Conservation (phyloP, 1,139 yeast genomes). For the Blastobotrys indianensis region DNA sequence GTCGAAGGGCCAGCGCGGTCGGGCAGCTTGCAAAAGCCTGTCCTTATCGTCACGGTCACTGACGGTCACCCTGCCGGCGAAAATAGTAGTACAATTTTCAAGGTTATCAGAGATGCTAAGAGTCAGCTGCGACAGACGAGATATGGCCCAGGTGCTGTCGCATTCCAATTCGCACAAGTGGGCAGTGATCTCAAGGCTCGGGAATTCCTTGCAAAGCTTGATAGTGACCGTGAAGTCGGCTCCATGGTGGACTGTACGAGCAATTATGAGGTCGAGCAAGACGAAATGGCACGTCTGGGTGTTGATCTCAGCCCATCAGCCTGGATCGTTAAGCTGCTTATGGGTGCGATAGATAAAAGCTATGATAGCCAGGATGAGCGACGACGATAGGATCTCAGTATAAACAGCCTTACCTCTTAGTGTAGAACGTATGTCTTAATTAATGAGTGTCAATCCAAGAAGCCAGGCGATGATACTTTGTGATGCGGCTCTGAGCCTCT, state of each 20-base stretch:
- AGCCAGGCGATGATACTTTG: not conserved
- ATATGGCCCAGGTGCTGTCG: conserved; percentile 32
- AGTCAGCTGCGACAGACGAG: conserved; percentile 21
- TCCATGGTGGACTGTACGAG: conserved; percentile 32
- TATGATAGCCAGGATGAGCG: conserved; percentile 31
- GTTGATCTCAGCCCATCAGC: conserved; percentile 31
- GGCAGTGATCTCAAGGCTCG: conserved; percentile 33
- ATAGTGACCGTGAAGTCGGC: conserved; percentile 31
- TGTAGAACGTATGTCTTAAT: not conserved
- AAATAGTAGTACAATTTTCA: conserved; percentile 24
- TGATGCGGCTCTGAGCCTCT: not conserved
- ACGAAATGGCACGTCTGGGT: conserved; percentile 32
- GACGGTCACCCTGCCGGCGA: conserved; percentile 36
- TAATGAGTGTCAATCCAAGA: not conserved
- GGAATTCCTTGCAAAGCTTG: conserved; percentile 30
- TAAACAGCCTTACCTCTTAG: not conserved
- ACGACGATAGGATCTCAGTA: conserved; percentile 3
- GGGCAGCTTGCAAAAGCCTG: conserved; percentile 29
- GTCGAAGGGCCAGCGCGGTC: conserved; percentile 28
- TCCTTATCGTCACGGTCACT: conserved; percentile 30
- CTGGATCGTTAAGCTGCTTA: conserved; percentile 32
- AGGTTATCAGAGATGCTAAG: conserved; percentile 29
- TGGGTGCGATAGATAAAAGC: conserved; percentile 31
- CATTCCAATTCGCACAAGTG: conserved; percentile 35
- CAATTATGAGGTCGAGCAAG: conserved; percentile 34